phyloP scores from a whole-genome alignment of 192 early-diverging fungal species.

The Coemansia sp. region DNA sequence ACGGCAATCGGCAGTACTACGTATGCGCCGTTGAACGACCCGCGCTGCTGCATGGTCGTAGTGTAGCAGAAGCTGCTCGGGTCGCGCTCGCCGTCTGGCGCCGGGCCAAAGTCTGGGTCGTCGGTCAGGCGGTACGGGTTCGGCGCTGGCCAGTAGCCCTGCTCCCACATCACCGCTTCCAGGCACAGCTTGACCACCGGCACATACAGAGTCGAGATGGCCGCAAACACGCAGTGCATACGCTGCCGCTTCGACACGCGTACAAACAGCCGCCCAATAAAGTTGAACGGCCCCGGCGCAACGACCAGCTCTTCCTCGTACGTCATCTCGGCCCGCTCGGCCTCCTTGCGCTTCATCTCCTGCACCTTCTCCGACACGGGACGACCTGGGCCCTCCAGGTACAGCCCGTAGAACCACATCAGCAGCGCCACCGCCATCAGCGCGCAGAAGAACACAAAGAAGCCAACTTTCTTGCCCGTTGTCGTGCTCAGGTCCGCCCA shows the following conservation, averaged over 20 bases:
- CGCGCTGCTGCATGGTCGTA: constrained; percentile 39
- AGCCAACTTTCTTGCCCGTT: constrained; percentile 37
- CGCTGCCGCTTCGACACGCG: constrained; percentile 28
- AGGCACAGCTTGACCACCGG: constrained; percentile 47
- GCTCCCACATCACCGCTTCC: constrained; percentile 48
- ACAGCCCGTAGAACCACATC: constrained; percentile 38
- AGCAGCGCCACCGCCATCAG: constrained; percentile 8
- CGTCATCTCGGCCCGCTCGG: constrained; percentile 8
- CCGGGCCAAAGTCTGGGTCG: constrained; percentile 13
- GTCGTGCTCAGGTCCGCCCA: constrained; percentile 47
- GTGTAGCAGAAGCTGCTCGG: constrained; percentile 45
- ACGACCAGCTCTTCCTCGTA: constrained; percentile 32
- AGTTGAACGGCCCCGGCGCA: constrained; percentile 21
- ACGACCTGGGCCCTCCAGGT: constrained; percentile 17
- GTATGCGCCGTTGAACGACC: constrained; percentile 37
- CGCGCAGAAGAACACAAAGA: constrained; percentile 35
- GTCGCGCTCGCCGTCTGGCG: constrained; percentile 13
- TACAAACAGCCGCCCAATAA: constrained; percentile 27
- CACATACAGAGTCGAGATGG: constrained; percentile 49
- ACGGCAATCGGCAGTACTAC: constrained; percentile 39
- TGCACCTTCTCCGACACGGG: neutral
- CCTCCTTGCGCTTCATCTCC: neutral
- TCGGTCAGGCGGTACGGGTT: constrained; percentile 45
- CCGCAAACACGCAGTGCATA: constrained; percentile 31
- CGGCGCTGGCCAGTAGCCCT: constrained; percentile 47